phyloP scores from a whole-genome alignment of 163 green algal genomes.

The Chlamydomonas reinhardtii region DNA sequence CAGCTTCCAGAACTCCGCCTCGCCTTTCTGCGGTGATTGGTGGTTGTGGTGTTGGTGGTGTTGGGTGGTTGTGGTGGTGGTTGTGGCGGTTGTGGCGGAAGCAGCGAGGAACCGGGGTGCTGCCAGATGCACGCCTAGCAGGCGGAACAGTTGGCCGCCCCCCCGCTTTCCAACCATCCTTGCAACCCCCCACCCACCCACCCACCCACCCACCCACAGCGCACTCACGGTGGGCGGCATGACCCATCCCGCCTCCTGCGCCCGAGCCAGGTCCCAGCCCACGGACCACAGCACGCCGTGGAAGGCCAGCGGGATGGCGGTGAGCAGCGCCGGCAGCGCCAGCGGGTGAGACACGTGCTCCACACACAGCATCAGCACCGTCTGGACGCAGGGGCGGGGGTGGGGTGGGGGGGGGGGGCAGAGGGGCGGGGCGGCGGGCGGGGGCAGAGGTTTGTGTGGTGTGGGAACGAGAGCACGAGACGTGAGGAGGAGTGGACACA shows the following conservation, averaged over 20 bases:
- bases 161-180: too few species aligned
- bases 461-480: too few species aligned
- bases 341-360: slow-evolving; percentile 68
- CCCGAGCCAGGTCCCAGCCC: slow-evolving; percentile 69
- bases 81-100: background rate
- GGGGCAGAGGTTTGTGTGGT: too few species aligned
- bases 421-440: too few species aligned
- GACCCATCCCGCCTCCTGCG: slow-evolving; percentile 76
- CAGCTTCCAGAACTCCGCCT: slow-evolving; percentile 80
- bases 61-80: background rate
- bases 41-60: background rate
- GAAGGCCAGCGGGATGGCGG: slow-evolving; percentile 73
- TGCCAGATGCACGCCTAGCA: too few species aligned
- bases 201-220: too few species aligned
- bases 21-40: slow-evolving; percentile 29
- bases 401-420: too few species aligned
- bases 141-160: too few species aligned
- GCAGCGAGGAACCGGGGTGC: too few species aligned
- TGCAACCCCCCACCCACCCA: too few species aligned
- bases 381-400: too few species aligned
- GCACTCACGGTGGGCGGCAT: slow-evolving; percentile 66
- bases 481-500: too few species aligned
- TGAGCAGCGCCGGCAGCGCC: slow-evolving; percentile 77
- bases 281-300: slow-evolving; percentile 64
- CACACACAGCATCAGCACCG: slow-evolving; percentile 71